Evolutionary conservation across 83 land plant species (phyloP).

Genomic region (Isoetes engelmannii): DNA sequence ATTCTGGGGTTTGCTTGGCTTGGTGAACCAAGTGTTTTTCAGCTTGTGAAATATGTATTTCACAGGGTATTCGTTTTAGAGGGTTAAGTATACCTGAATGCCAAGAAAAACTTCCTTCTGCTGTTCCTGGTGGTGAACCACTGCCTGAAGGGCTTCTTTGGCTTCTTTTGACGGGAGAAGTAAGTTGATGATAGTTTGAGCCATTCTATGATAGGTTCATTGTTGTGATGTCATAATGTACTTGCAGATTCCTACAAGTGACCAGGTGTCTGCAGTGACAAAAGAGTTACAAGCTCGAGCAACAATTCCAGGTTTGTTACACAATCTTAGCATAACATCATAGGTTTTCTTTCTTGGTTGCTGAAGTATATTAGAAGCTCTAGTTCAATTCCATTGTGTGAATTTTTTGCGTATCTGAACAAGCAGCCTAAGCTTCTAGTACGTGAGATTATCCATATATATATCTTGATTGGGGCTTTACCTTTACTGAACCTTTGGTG

Average conservation of each 20-base stretch:
- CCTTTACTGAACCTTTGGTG: background rate
- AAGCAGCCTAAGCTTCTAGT: background rate
- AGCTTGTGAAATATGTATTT: slow-evolving; percentile 4
- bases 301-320: slow-evolving; percentile 59
- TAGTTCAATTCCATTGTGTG: background rate
- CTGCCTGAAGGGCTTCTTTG: slow-evolving; percentile 95
- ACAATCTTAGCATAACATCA: slow-evolving; percentile 9
- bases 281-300: slow-evolving; percentile 72
- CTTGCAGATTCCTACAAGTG: slow-evolving; percentile 78
- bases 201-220: background rate
- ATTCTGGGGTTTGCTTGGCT: background rate
- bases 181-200: slow-evolving; percentile 8
- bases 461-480: too few species aligned
- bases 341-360: slow-evolving; percentile 1
- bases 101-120: slow-evolving; percentile 79
- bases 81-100: slow-evolving; percentile 93
- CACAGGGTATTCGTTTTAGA: slow-evolving; percentile 90
- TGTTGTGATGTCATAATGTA: background rate
- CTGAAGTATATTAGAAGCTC: background rate
- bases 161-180: slow-evolving; percentile 97
- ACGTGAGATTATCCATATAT: too few species aligned
- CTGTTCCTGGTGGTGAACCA: slow-evolving; percentile 78
- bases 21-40: background rate
- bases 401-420: background rate
- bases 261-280: slow-evolving; percentile 67